Evolutionary conservation across 495 filamentous ascomycete genomes (phyloP), one percentile per base, ranked within the genome.

Genomic region (Coniosporium apollinis): DNA sequence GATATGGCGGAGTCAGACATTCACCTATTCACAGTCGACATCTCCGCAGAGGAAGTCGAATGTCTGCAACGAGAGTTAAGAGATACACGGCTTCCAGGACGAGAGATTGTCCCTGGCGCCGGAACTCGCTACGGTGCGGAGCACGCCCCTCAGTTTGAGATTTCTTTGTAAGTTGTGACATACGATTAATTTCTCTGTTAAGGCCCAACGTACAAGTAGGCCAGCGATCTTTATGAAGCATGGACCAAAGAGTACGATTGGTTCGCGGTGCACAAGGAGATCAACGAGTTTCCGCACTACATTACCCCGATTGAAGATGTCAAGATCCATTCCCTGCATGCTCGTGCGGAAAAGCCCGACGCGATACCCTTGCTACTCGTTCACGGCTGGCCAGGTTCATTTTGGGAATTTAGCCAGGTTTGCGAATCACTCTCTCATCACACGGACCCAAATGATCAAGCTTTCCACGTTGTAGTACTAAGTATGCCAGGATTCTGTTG

Each of bases 321-420:
- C 26, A 36, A 38, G 8, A 43, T 42, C 30, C 34, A 30, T 25
- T 30, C 20, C 34, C 13, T 30, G 11, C 20, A 30, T 21, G 33
- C 38, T 5, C 41, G 39, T 13, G 41, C 51, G 26, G 20, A 34
- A 8, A 24, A 26, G n/a, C n/a, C n/a, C n/a, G n/a, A n/a, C n/a
- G n/a, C 56, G n/a, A 51, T 59, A 17, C 56, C 54, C 10, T 45
- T 59, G 6, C 39, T 59, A 16, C 45, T 54, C 30, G 29, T 52
- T 6, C 56, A 60, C 38, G 55, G 55, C 32, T 60, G 55, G 58
- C 56, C 58, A 13, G 54, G 58, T 20, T 50, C 46, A n/a, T 59
- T 60, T 38, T 25, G 46, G 22, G 57, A 59, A 36, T 50, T 54
- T 29, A 28, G 18, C 5, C 41, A 51, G 14, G 38, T 58, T 15